Evolutionary conservation across 2,329 filamentous ascomycete species (phyloP), one percentile per base, ranked within the genome.

Genomic region (Aspergillus ustus): DNA sequence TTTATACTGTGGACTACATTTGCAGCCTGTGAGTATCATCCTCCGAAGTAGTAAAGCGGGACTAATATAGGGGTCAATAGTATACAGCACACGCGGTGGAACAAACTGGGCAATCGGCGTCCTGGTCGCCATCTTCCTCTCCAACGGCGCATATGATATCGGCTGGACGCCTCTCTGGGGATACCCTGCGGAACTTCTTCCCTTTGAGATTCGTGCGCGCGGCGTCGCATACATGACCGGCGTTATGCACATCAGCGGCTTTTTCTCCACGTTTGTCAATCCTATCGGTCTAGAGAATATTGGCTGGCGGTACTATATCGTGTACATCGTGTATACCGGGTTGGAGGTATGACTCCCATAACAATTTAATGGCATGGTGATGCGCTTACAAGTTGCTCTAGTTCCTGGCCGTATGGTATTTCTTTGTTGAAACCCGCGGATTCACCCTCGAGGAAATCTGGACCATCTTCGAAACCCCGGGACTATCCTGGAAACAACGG

Each of bases 1-100:
- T 58, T 58, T 34, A 51, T 58, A 15, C 20, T 58, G 29, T 58
- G 56, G 56, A 58, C 56, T 11, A 52, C 29, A 13, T 52, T 51
- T 25, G 22, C 56, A 9, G 52, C 52, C 4, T 15, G 34, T 40
- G 11, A 40, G 34, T 40, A 40, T 15, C 9, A 40, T 40, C 15
- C 34, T 5, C 11, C 4, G 11, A 40, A 13, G 34, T 11, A 15
- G 34, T 15, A 17, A 15, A 40, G 2, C 9, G 5, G 1, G 15
- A 40, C 34, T 40, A 40, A 40, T 11, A 40, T 40, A 15, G 15
- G 4, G 13, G 9, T 37, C 1, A 11, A 20, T 28, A 54, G 52
- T 54, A 37, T 54, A 54, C 20, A 54, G 34, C 7, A 44, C 52
- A 7, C 52, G 22, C 3, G 52, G 52, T 3, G 37, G 25, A 13